Evolutionary conservation across 2,329 filamentous ascomycete genomes (phyloP).

Genomic region (Cladosporium cucumerinum): DNA sequence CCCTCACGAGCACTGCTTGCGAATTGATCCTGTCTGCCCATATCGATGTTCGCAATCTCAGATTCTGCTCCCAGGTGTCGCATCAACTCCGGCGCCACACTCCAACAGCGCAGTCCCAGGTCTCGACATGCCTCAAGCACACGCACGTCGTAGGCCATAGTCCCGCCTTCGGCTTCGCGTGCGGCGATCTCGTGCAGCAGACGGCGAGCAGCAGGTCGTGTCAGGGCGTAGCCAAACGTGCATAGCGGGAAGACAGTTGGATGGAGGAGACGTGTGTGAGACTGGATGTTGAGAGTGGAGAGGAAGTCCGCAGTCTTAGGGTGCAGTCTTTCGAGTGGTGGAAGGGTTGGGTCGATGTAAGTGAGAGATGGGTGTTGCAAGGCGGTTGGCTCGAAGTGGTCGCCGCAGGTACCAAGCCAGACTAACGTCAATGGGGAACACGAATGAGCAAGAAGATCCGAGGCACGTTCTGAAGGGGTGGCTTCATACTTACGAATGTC

Average conservation of each 20-base stretch:
- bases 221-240: constrained; percentile 45
- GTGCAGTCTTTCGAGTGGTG: constrained; percentile 35
- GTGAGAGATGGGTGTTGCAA: constrained; percentile 34
- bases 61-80: constrained; percentile 37
- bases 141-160: constrained; percentile 40
- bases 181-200: constrained; percentile 38
- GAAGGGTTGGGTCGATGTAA: constrained; percentile 37
- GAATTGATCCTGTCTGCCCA: constrained; percentile 4
- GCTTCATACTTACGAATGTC: constrained; percentile 27
- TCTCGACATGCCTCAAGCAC: constrained; percentile 40
- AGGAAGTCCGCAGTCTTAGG: constrained; percentile 39
- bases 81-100: constrained; percentile 40
- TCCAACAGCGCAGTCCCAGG: constrained; percentile 35
- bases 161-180: constrained; percentile 29
- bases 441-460: background rate
- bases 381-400: constrained; percentile 35
- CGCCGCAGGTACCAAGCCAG: constrained; percentile 43
- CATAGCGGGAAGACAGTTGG: constrained; percentile 43
- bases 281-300: constrained; percentile 35
- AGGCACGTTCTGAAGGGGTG: too few species aligned
- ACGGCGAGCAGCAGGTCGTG: constrained; percentile 34
- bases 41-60: constrained; percentile 37
- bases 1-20: constrained; percentile 7
- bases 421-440: constrained; percentile 19
- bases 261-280: constrained; percentile 39